Evolutionary conservation across 768 basidiomycete genomes (phyloP).

Genomic region (Russula earlei): DNA sequence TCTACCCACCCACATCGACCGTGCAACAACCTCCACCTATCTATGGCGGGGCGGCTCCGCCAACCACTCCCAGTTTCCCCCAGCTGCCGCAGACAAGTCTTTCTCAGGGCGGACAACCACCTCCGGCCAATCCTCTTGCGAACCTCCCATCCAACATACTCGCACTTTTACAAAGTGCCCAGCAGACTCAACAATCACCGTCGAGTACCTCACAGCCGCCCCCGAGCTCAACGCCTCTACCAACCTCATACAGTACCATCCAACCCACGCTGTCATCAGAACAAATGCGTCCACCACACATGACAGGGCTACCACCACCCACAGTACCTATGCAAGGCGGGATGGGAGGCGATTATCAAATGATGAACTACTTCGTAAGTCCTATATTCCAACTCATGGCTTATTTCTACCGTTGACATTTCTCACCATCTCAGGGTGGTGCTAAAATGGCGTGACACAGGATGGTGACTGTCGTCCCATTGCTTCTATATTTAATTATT

Average conservation of each 20-base stretch:
- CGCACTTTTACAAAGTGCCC: constrained; percentile 15
- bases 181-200: constrained; percentile 19
- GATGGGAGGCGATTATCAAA: constrained; percentile 31
- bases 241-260: constrained; percentile 13
- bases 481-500: constrained; percentile 8
- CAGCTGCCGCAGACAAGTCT: constrained; percentile 12
- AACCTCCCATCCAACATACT: constrained; percentile 17
- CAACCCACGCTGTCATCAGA: constrained; percentile 29
- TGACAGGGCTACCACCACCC: constrained; percentile 30
- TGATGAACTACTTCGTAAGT: constrained; percentile 63
- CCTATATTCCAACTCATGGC: neutral
- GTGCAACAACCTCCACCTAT: constrained; percentile 23
- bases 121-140: constrained; percentile 10
- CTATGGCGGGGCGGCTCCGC: constrained; percentile 9
- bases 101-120: constrained; percentile 9
- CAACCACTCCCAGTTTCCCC: constrained; percentile 15
- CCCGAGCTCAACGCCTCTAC: constrained; percentile 4
- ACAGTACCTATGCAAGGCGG: constrained; percentile 18
- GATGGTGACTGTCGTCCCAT: neutral
- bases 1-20: constrained; percentile 36
- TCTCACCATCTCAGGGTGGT: neutral
- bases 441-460: constrained; percentile 8
- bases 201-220: constrained; percentile 18
- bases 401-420: neutral
- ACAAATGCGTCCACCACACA: constrained; percentile 38